Conservation (phyloP, 2,329 filamentous ascomycete genomes). For the Hypoxylon sp. region DNA sequence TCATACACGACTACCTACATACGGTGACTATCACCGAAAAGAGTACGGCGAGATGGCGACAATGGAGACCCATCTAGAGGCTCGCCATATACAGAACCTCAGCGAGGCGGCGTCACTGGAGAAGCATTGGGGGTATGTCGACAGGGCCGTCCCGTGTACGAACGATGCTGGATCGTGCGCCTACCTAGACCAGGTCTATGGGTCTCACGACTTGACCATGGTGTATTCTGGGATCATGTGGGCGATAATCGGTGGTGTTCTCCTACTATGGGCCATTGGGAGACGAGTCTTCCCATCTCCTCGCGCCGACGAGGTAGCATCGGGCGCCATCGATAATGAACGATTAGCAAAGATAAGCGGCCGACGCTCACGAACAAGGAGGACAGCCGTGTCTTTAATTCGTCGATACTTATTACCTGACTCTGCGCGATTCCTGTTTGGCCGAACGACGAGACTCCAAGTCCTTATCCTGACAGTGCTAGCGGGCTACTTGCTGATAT, state of each 20-base stretch:
- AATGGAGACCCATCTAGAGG: slow-evolving; percentile 29
- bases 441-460: slow-evolving; percentile 73
- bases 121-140: slow-evolving; percentile 65
- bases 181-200: slow-evolving; percentile 64
- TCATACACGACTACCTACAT: slow-evolving; percentile 8
- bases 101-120: slow-evolving; percentile 50
- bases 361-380: slow-evolving; percentile 43
- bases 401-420: slow-evolving; percentile 69
- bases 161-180: slow-evolving; percentile 65
- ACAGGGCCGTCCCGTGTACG: slow-evolving; percentile 63
- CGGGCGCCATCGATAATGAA: slow-evolving; percentile 27
- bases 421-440: slow-evolving; percentile 65
- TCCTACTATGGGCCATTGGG: slow-evolving; percentile 54
- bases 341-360: slow-evolving; percentile 23
- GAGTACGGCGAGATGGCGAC: slow-evolving; percentile 36
- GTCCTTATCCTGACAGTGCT: slow-evolving; percentile 68
- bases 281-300: slow-evolving; percentile 42
- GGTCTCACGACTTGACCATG: slow-evolving; percentile 59
- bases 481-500: slow-evolving; percentile 69
- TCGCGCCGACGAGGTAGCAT: slow-evolving; percentile 38
- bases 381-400: slow-evolving; percentile 51
- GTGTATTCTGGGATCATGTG: slow-evolving; percentile 61
- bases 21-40: slow-evolving; percentile 6
- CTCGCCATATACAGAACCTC: slow-evolving; percentile 57
- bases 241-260: slow-evolving; percentile 54